Base-by-base conservation (phyloP, 768 basidiomycete genomes). In the Suillus alpinus region DNA sequence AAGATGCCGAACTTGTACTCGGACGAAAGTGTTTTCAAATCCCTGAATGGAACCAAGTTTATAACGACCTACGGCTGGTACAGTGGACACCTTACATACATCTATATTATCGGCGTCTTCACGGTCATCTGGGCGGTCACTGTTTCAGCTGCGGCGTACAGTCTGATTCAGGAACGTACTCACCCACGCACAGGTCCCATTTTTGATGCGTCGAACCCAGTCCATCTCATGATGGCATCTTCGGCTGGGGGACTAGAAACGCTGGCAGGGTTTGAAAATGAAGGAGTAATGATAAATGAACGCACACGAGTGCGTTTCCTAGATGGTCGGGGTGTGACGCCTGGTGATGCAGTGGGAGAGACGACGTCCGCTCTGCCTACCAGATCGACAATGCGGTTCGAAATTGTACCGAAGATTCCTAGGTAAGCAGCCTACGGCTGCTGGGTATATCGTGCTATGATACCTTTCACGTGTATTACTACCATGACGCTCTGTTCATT, bases 21-120 rank as follows among this genome's bases (percentile, higher is more conserved):
- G 14, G 6, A 47, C 13, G 13, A 14, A 1, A 9, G 5, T 8
- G 46, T 14, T 26, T 47, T 47, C 46, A 47, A 3, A 47, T 4
- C 23, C 46, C 8, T 59, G 37, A 55, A 51, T 39, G 59, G 59
- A n/a, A 59, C 18, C 1, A 59, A 55, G 59, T 32, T 3, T 26
- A 2, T 59, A 26, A 4, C n/a, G 3, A 59, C 37, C 49, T 31
- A 40, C 34, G 50, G 59, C 18, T 53, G 50, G 59, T 3, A 7
- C 13, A 16, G 26, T 1, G 3, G 3, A 29, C 14, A 13, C 46
- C 46, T 16, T 26, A 47, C 46, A 29, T 26, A 26, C 23, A 14
- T 47, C 23, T 47, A 47, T 47, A 14, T 26, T 8, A 6, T 26
- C 23, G 2, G 0, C 6, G 2, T 47, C 14, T 26, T 47, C 14